Evolutionary conservation across 1,284 basidiomycete genomes (phyloP).

Genomic region (Cutaneotrichosporon sp.): DNA sequence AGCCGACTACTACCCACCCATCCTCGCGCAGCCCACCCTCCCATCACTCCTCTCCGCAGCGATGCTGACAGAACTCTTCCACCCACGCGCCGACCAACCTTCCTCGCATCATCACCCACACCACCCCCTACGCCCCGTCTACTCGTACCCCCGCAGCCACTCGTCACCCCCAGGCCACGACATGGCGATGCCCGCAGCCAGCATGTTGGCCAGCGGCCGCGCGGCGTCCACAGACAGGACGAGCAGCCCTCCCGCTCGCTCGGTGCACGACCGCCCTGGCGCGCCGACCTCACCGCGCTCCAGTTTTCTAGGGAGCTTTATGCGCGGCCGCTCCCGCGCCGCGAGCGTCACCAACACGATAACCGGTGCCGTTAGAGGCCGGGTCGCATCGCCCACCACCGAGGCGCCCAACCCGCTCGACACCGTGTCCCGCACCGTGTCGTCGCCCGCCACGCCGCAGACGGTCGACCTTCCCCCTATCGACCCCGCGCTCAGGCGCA

Average conservation of each 20-base stretch:
- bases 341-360: constrained; percentile 39
- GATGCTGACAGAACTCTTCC: constrained; percentile 1
- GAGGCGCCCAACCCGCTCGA: constrained; percentile 32
- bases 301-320: constrained; percentile 50
- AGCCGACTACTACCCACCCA: not conserved
- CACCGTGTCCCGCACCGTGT: constrained; percentile 42
- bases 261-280: not conserved
- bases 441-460: constrained; percentile 30
- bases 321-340: constrained; percentile 46
- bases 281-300: constrained; percentile 46
- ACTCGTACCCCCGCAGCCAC: not conserved
- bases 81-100: not conserved
- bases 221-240: not conserved
- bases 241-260: not conserved
- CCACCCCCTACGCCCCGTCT: not conserved
- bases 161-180: not conserved
- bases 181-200: constrained; percentile 10
- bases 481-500: constrained; percentile 28
- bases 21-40: not conserved
- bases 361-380: constrained; percentile 23
- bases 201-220: constrained; percentile 1
- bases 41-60: not conserved
- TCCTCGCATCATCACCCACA: not conserved
- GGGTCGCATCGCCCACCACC: constrained; percentile 26
- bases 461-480: constrained; percentile 17